Percentiles rank a stretch among this genome's conserved stretches.
These are phyloP conservation scores for Vitis rupestris DNA, from an alignment of 164 flowering plant species.

Conservation along the genomic window DNA sequence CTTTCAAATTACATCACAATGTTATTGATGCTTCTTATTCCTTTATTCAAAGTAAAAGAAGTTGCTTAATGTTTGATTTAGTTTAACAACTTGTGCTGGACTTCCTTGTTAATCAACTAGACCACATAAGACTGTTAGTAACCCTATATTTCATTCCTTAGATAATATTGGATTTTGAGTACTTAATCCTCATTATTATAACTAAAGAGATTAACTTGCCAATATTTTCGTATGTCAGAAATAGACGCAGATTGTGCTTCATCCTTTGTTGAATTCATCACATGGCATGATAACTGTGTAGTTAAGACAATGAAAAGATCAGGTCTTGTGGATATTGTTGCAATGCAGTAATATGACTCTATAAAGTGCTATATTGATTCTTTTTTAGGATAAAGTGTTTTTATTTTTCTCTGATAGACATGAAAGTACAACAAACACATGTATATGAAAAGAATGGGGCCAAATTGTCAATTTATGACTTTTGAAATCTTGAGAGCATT, in stretches of 20 bases:
- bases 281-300: too few relatives aligned
- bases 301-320: too few relatives aligned
- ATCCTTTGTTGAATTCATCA: too few relatives aligned
- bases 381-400: neutral
- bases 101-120: neutral
- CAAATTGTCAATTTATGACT: neutral
- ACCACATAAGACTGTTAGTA: neutral
- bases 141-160: too few relatives aligned
- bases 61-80: neutral
- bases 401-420: neutral
- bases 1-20: neutral
- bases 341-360: neutral
- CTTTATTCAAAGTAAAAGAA: neutral
- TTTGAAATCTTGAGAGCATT: neutral
- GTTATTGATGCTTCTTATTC: neutral
- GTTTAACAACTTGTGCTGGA: neutral
- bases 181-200: too few relatives aligned
- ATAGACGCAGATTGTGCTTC: too few relatives aligned
- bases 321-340: neutral
- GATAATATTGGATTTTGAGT: too few relatives aligned
- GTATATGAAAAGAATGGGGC: neutral
- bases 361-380: too few relatives aligned
- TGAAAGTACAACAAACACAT: neutral
- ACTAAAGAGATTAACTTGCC: too few relatives aligned
- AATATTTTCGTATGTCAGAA: too few relatives aligned